Base-by-base conservation (phyloP, 768 basidiomycete species). In the Mycena galericulata region DNA sequence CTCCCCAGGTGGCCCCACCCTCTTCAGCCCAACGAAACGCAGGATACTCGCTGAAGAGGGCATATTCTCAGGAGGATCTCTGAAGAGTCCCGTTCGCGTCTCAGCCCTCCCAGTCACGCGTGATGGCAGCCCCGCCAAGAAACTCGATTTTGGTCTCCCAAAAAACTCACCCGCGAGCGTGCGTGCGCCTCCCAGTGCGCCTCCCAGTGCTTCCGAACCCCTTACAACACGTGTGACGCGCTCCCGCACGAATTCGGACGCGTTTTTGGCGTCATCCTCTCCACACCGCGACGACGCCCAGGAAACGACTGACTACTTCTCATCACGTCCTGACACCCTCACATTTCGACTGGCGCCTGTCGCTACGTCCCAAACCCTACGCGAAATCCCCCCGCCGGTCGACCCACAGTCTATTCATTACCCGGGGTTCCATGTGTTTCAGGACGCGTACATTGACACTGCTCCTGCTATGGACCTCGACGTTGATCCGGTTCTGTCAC, bases 1-100 rank as follows among this genome's bases (percentile, higher is more conserved):
- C 72, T 91, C 91, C 29, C 90, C 91, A 1, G 84, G 82, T 30
- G 80, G 75, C 40, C 81, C 84, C 17, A 78, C 75, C 26, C 79
- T 85, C 49, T 85, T 85, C 73, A 91, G 87, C 72, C 90, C 92
- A 24, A 83, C 89, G 30, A 93, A 93, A 75, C 88, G 92, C 56
- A 88, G 92, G 60, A 86, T 92, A 54, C 81, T 92, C 68, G 82
- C 81, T 71, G 82, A 82, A 53, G 89, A 89, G 73, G 88, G 85
- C 61, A 78, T 87, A 10, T 78, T 81, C 46, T 77, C 81, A 34
- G 77, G 81, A 79, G 70, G 66, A 15, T 85, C 63, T 61, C 72
- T 65, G 79, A 84, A 82, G 77, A 86, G 78, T 77, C 67, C 83
- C 74, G 71, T 73, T 76, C 69, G 77, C 77, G 74, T 86, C 76